These are phyloP conservation scores for Salvia miltiorrhiza DNA, from an alignment of 257 asterid genomes.

Conservation along the genomic window DNA sequence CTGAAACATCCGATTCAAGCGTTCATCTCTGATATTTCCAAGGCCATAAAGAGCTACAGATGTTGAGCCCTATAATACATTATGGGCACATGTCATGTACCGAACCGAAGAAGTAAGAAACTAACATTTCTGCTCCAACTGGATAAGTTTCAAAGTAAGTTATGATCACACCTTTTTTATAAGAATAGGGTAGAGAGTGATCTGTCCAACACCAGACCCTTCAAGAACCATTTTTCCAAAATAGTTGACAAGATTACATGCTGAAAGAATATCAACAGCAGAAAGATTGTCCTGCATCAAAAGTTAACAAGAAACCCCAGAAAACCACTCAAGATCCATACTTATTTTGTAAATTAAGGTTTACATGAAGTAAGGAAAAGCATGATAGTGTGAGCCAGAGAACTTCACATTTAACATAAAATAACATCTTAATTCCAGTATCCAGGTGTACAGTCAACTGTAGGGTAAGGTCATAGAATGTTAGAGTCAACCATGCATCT, in stretches of 20 bases:
- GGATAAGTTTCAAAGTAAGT: constrained; percentile 17
- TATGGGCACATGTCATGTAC: constrained; percentile 13
- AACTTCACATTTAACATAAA: not conserved
- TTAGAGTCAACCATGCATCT: constrained; percentile 11
- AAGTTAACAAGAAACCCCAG: constrained; percentile 23
- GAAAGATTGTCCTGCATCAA: constrained; percentile 94
- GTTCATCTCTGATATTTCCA: constrained; percentile 98
- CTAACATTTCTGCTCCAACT: constrained; percentile 2
- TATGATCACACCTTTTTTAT: constrained; percentile 62
- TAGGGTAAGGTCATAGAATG: constrained; percentile 14
- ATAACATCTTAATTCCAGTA: not conserved
- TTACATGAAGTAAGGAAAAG: not conserved
- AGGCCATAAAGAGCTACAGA: constrained; percentile 96
- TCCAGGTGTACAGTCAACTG: constrained; percentile 6
- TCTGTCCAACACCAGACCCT: constrained; percentile 98
- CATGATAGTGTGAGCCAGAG: not conserved
- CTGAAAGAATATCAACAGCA: constrained; percentile 97
- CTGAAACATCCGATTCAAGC: constrained; percentile 98
- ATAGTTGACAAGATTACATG: constrained; percentile 96
- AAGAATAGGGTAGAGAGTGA: constrained; percentile 83
- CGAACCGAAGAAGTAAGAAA: not conserved
- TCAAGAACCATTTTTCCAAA: constrained; percentile 96
- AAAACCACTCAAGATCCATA: constrained; percentile 17
- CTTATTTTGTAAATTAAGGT: not conserved
- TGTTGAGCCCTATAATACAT: constrained; percentile 73